A percentile compares a stretch with the other conserved stretches of the same genome.
phyloP scores from a whole-genome alignment of 352 stramenopile species.

The Globisporangium perplexum region DNA sequence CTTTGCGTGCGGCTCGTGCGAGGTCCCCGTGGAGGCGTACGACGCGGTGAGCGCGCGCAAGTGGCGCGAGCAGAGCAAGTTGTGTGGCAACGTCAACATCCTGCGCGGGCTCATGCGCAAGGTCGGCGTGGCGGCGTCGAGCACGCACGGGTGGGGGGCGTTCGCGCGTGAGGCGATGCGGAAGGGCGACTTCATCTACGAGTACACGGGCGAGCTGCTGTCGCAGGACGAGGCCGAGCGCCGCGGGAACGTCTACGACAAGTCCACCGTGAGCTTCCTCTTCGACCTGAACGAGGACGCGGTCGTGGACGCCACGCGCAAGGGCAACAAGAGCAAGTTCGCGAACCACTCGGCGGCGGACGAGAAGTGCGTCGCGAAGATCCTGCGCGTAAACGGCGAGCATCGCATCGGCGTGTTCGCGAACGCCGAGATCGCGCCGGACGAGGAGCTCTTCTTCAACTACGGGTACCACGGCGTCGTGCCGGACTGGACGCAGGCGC shows the following conservation, averaged over 20 bases:
- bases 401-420: constrained; percentile 93
- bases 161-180: constrained; percentile 51
- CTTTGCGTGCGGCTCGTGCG: constrained; percentile 52
- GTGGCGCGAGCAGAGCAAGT: constrained; percentile 25
- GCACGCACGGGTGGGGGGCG: constrained; percentile 73
- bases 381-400: constrained; percentile 90
- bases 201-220: constrained; percentile 89
- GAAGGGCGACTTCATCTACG: constrained; percentile 73
- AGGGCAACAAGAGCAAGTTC: constrained; percentile 96
- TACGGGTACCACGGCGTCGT: constrained; percentile 81
- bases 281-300: constrained; percentile 94
- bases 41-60: constrained; percentile 24
- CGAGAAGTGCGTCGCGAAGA: constrained; percentile 84
- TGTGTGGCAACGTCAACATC: constrained; percentile 73
- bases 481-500: constrained; percentile 70
- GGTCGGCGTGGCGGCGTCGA: constrained; percentile 48
- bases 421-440: constrained; percentile 74
- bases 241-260: constrained; percentile 88
- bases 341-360: constrained; percentile 80
- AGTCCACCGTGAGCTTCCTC: constrained; percentile 87
- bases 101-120: constrained; percentile 42
- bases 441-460: constrained; percentile 86
- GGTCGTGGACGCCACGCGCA: constrained; percentile 91
- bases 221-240: constrained; percentile 86
- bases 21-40: constrained; percentile 47